Conservation (phyloP, 495 filamentous ascomycete genomes). For the Sabuloglossum arenarium region DNA sequence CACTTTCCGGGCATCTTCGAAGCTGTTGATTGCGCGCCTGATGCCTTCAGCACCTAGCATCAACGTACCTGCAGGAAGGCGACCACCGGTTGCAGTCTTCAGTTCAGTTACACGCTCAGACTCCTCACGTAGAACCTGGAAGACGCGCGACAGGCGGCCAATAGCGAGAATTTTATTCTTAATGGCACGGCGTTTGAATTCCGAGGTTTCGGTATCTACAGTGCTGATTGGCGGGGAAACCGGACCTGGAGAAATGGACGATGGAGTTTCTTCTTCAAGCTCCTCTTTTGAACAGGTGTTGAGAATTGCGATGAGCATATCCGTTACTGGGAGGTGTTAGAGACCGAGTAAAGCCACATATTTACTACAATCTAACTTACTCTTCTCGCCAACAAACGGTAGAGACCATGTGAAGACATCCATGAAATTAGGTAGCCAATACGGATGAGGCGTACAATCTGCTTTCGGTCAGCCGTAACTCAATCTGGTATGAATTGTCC, state of each 20-base stretch:
- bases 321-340: conserved; percentile 36
- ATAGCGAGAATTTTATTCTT: conserved; percentile 99
- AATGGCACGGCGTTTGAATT: conserved; percentile 85
- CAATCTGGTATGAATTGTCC: background rate
- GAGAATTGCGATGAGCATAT: conserved; percentile 97
- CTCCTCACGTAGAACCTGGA: conserved; percentile 95
- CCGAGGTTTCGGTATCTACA: conserved; percentile 61
- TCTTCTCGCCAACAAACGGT: conserved; percentile 97
- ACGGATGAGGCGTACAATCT: conserved; percentile 92
- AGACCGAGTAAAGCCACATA: background rate
- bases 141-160: conserved; percentile 87
- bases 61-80: conserved; percentile 82
- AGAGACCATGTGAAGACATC: conserved; percentile 99
- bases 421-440: conserved; percentile 99
- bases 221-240: conserved; percentile 42
- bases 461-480: conserved; percentile 2
- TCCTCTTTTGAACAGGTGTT: conserved; percentile 97
- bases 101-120: conserved; percentile 92
- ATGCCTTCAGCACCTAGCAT: conserved; percentile 98
- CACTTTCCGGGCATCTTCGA: conserved; percentile 95
- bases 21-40: conserved; percentile 94
- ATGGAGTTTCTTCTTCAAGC: conserved; percentile 57
- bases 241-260: conserved; percentile 38
- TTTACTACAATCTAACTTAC: conserved; percentile 5
- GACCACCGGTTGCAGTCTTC: conserved; percentile 86